Evolutionary conservation across 1,284 basidiomycete genomes (phyloP), one percentile per base, ranked within the genome.

Genomic region (Rugosomyces carneus): DNA sequence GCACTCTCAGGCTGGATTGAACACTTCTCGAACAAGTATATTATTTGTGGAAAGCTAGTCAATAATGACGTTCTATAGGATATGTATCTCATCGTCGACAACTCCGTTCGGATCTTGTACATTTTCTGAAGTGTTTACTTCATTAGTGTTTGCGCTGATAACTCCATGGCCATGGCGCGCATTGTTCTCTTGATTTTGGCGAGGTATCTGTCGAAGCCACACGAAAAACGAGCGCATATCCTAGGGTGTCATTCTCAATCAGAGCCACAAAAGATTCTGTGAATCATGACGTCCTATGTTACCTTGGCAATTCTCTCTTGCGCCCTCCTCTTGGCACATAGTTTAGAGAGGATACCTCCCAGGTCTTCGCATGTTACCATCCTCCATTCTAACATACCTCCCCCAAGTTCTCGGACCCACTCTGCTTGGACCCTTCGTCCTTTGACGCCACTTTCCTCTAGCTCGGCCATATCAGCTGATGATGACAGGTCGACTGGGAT

Each of bases 21-120:
- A 31, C 90, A 93, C 62, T 93, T 94, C 64, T 78, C 80, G 26
- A 81, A 80, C 72, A 93, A 93, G 63, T 93, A 93, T 61, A 85
- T 89, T 55, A 65, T 90, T 42, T 89, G 87, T 59, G 92, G 92
- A 37, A 83, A 79, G 57, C 75, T 94, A 19, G 85, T 91, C 41
- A 84, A 91, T 64, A 89, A 88, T 55, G 76, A 70, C 50, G 72
- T 67, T 45, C 53, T 66, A 50, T 75, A 57, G 48, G 50, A 27
- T 53, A 34, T 47, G 34, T 34, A 34, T 47, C 48, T 44, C 16
- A 38, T 29, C 45, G 44, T 42, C 42, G 35, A 31, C 34, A 36
- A 21, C 32, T 40, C 19, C 38, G 16, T 1, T 34, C 16, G 9
- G 23, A 40, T 27, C 16, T 13, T 48, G 32, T 48, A 27, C 15